These are phyloP conservation scores for Polymyxa betae DNA, from an alignment of 208 protist genomes.

Conservation along the genomic window DNA sequence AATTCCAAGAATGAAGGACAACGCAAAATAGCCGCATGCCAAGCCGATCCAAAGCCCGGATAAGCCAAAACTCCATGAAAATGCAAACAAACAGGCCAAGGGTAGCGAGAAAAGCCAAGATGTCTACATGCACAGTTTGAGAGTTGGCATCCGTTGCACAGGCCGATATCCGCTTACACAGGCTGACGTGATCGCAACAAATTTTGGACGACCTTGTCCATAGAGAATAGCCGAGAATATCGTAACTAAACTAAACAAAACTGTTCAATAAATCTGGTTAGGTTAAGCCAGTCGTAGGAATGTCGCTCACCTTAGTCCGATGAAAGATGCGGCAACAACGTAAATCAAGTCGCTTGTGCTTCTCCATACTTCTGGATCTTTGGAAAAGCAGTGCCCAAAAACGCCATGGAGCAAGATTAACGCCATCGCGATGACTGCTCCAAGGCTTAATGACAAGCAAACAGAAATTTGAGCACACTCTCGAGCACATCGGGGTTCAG, in stretches of 20 bases:
- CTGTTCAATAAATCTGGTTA: background rate
- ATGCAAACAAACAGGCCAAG: background rate
- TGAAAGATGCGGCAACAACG: background rate
- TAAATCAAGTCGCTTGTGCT: background rate
- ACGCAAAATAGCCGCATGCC: background rate
- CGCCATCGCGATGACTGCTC: background rate
- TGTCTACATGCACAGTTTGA: background rate
- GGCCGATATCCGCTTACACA: background rate
- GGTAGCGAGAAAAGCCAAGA: background rate
- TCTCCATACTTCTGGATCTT: background rate
- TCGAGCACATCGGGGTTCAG: background rate
- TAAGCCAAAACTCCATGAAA: background rate
- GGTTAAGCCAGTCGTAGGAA: background rate
- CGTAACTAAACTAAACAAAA: background rate
- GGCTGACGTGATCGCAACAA: background rate
- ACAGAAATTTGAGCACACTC: background rate
- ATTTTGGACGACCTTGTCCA: slow-evolving; percentile 1
- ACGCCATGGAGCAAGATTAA: background rate
- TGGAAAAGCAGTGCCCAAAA: background rate
- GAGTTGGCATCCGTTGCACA: background rate
- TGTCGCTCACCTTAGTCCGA: background rate
- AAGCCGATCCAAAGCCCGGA: background rate
- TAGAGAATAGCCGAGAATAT: background rate
- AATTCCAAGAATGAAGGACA: background rate
- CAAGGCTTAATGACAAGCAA: background rate